Conservation (phyloP, 2,329 filamentous ascomycete genomes). For the Aspergillus sp. region DNA sequence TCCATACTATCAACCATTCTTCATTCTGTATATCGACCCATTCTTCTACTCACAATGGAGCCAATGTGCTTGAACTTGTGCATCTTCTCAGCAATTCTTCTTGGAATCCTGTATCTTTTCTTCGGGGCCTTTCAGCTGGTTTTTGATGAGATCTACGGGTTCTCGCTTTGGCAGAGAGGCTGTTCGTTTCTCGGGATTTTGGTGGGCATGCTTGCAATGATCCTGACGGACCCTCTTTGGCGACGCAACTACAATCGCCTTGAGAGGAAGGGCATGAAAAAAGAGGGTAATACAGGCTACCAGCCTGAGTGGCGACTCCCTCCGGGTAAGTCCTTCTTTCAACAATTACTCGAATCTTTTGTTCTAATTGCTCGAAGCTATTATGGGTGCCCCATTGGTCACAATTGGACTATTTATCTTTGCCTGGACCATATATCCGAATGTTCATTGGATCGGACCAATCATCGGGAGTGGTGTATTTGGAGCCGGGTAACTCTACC, state of each 20-base stretch:
- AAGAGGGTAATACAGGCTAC: slow-evolving; percentile 47
- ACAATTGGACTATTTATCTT: slow-evolving; percentile 85
- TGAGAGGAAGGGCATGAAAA: slow-evolving; percentile 40
- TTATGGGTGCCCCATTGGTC: slow-evolving; percentile 71
- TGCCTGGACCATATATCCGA: slow-evolving; percentile 75
- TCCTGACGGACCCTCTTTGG: slow-evolving; percentile 48
- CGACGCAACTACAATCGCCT: slow-evolving; percentile 42
- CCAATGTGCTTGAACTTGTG: slow-evolving; percentile 84
- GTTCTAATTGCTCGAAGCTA: slow-evolving; percentile 41
- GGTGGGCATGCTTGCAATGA: slow-evolving; percentile 47
- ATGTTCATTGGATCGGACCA: slow-evolving; percentile 73
- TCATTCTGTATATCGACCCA: slow-evolving; percentile 62
- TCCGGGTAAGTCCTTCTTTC: slow-evolving; percentile 49
- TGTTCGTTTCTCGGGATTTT: slow-evolving; percentile 66
- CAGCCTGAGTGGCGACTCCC: slow-evolving; percentile 88
- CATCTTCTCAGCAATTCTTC: slow-evolving; percentile 75
- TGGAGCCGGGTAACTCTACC: slow-evolving; percentile 59
- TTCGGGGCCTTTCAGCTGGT: slow-evolving; percentile 85
- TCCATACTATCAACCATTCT: slow-evolving; percentile 65
- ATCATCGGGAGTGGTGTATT: slow-evolving; percentile 72
- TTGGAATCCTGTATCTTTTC: slow-evolving; percentile 86
- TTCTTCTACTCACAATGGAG: slow-evolving; percentile 76
- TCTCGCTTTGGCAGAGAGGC: slow-evolving; percentile 78
- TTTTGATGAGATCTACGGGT: slow-evolving; percentile 71
- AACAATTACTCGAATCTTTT: neutral